Base-by-base conservation (phyloP, 495 filamentous ascomycete species). In the Clohesyomyces aquaticus region DNA sequence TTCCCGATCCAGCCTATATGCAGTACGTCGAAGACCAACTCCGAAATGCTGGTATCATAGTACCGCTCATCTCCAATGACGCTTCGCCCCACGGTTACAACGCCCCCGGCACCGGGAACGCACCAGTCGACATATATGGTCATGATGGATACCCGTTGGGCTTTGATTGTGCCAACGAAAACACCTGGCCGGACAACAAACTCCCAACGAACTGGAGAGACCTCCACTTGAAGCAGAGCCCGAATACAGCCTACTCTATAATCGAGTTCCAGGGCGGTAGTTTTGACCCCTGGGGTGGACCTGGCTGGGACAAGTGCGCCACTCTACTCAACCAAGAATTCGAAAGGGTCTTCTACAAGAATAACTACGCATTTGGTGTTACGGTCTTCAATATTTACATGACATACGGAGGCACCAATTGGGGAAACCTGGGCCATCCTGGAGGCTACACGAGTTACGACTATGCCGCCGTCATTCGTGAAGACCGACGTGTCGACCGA, bases 321-420 rank as follows among this genome's bases (percentile, higher is more conserved):
- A 73, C 75, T 22, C 79, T 91, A 21, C 70, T 90, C 22, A 87
- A 88, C 61, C 74, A 84, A 35, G 85, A 91, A 65, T 90, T 90
- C 63, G 86, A 90, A 63, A 76, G 89, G 28, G 87, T 93, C 3
- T 88, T 91, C 66, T 91, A 91, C 72, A 93, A 92, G 81, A 91
- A 93, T 66, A 80, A 86, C 70, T 85, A 86, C 53, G 84, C 83
- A 32, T 83, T 85, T 47, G 85, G 82, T 28, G 79, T 82, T 29
- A 78, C 78, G 0, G 80, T 89, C 27, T 75, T 89, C 55, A 87
- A 85, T 48, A 68, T 88, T 18, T 90, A 91, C 71, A 91, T 91
- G 88, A 55, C 53, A 48, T 61, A 79, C 46, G 88, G 89, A 32
- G 88, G 87, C n/a, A 90, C 88, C 1, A 94, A 93, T 73, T 93